Base-by-base conservation (phyloP, 495 filamentous ascomycete species). In the Aspergillus carlsbadensis region DNA sequence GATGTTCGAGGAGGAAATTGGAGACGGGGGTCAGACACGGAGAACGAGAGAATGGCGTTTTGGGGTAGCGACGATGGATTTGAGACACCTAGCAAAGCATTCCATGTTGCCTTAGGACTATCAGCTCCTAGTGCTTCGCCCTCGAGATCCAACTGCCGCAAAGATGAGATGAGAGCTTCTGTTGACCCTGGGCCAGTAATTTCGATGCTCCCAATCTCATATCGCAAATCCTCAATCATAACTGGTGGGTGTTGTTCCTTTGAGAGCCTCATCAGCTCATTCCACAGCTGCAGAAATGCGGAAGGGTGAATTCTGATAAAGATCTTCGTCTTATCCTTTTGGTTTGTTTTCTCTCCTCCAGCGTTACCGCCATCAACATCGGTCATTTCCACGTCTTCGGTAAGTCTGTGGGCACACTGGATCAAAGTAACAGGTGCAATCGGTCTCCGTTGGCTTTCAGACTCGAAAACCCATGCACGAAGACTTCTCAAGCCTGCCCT, bases 141-240 rank as follows among this genome's bases (percentile, higher is more conserved):
- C 2, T 67, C 67, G 13, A 29, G 58, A 53, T 42, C 54, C 58
- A 83, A 26, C 18, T 92, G 87, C 45, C 81, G 78, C 47, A 98
- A 78, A 15, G 87, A 75, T 6, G 86, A 81, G 20, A 92, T 74
- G 2, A 98, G 73, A 3, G 91, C 80, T 68, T 97, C 91, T 3
- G 88, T 92, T 6, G 91, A 88, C 2, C 81, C 88, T 1, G 94
- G 91, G 0, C 94, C 94, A 0, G 82, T 87, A 51, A 97, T 75
- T 58, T 96, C 89, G 47, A 98, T 93, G 65, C 91, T 96, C 41
- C 94, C 94, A 68, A 98, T 87, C 61, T 98, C 92, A 64, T 91
- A 98, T 2, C 94, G 84, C 13, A 98, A 68, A 65, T 98, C 94
- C 65, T 96, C 90, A n/a, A 96, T 66, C 52, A 83, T 84, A 18